Percentiles rank a stretch among this genome's conserved stretches.
phyloP scores from a whole-genome alignment of 2,329 filamentous ascomycete species.

The Nemania sp. region DNA sequence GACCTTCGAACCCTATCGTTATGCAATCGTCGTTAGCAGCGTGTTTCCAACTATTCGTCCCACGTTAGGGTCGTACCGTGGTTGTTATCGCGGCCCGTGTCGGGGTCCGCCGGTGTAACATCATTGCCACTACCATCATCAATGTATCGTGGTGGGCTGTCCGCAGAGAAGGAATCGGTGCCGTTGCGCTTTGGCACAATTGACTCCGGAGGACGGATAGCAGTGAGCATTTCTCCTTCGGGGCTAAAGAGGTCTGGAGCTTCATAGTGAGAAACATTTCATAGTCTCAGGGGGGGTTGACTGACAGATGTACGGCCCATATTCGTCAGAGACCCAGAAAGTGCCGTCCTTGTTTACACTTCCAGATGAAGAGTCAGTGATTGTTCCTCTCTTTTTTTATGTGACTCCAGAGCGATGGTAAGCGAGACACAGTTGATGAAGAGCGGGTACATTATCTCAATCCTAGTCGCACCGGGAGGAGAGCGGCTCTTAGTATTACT shows the following conservation, averaged over 20 bases:
- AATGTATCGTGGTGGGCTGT: slow-evolving; percentile 70
- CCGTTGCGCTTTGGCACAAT: slow-evolving; percentile 73
- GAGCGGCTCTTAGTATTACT: background rate
- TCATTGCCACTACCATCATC: slow-evolving; percentile 59
- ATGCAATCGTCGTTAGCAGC: background rate
- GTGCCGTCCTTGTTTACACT: slow-evolving; percentile 66
- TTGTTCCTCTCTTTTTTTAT: background rate
- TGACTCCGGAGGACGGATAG: slow-evolving; percentile 73
- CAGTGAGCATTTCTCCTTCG: slow-evolving; percentile 69
- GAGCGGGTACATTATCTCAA: background rate
- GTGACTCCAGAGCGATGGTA: background rate
- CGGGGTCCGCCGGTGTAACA: slow-evolving; percentile 64
- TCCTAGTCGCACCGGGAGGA: too few relatives aligned
- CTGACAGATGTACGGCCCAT: slow-evolving; percentile 77
- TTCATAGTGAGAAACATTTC: slow-evolving; percentile 20
- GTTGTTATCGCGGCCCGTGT: slow-evolving; percentile 75
- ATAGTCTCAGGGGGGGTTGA: background rate
- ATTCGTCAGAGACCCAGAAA: slow-evolving; percentile 79
- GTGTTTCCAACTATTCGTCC: background rate
- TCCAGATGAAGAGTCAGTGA: background rate
- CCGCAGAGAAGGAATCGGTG: slow-evolving; percentile 70
- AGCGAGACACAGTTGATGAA: background rate
- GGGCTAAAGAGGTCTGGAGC: slow-evolving; percentile 60
- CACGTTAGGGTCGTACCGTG: slow-evolving; percentile 58
- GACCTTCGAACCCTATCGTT: slow-evolving; percentile 70